Evolutionary conservation across 768 basidiomycete species (phyloP).

Genomic region (Tylopilus subfusipes): DNA sequence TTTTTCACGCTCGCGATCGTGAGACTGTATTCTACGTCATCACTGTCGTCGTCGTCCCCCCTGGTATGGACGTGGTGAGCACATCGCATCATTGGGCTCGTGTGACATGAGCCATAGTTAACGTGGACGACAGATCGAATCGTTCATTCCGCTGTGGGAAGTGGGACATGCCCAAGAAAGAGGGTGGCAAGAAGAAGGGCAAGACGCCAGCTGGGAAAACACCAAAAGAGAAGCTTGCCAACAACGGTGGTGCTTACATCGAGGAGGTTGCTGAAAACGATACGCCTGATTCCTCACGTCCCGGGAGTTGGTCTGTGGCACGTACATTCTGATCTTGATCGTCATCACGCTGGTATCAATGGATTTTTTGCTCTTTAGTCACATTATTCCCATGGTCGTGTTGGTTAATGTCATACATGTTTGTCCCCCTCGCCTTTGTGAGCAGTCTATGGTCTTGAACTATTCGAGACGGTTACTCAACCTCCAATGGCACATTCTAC

Average conservation of each 20-base stretch:
- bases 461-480: too few species aligned
- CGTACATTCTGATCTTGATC: too few species aligned
- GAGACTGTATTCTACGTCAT: constrained; percentile 89
- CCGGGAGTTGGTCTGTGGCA: constrained; percentile 31
- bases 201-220: constrained; percentile 33
- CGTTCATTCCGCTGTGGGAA: constrained; percentile 96
- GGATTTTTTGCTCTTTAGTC: too few species aligned
- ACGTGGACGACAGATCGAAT: constrained; percentile 84
- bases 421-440: too few species aligned
- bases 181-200: constrained; percentile 61
- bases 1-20: constrained; percentile 91
- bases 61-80: constrained; percentile 96
- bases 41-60: constrained; percentile 76
- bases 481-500: too few species aligned
- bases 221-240: constrained; percentile 39
- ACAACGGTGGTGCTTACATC: constrained; percentile 39
- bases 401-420: too few species aligned
- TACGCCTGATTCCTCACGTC: constrained; percentile 31
- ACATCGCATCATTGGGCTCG: neutral
- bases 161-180: constrained; percentile 84
- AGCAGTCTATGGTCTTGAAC: too few species aligned
- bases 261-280: constrained; percentile 35
- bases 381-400: too few species aligned
- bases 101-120: neutral
- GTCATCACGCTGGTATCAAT: too few species aligned